These are phyloP conservation scores for Microbotryum silenes-acaulis DNA, from an alignment of 1,284 basidiomycete species.

Conservation along the genomic window DNA sequence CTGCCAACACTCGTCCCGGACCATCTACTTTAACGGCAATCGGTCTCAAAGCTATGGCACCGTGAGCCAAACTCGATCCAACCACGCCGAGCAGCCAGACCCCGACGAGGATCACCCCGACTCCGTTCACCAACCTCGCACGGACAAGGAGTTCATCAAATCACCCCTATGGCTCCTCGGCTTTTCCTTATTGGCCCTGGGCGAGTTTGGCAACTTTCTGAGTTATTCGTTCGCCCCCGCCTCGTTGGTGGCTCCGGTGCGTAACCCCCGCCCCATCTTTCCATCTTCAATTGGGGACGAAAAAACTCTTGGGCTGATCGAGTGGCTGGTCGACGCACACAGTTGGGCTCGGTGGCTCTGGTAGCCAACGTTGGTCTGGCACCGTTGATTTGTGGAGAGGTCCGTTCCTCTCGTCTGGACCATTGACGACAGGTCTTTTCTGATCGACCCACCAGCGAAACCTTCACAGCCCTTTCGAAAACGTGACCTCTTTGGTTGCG, in stretches of 20 bases:
- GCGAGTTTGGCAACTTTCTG: constrained; percentile 85
- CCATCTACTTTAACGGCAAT: too few relatives aligned
- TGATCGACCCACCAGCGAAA: too few relatives aligned
- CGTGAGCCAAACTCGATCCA: too few relatives aligned
- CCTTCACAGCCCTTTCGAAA: constrained; percentile 38
- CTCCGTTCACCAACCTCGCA: background rate
- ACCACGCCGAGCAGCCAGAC: too few relatives aligned
- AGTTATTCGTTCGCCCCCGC: constrained; percentile 85
- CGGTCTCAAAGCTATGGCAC: too few relatives aligned
- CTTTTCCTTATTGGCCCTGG: constrained; percentile 78
- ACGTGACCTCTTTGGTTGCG: constrained; percentile 80
- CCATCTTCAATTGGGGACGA: constrained; percentile 3
- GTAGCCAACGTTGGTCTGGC: constrained; percentile 93
- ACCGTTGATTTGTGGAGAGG: constrained; percentile 61
- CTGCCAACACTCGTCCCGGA: too few relatives aligned
- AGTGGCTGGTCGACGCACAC: background rate
- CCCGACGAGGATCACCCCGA: too few relatives aligned
- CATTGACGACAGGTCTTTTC: too few relatives aligned
- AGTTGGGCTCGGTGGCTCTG: constrained; percentile 61
- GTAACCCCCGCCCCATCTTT: constrained; percentile 16
- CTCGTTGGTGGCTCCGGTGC: constrained; percentile 87
- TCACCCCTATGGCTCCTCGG: constrained; percentile 90
- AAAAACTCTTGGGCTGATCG: background rate
- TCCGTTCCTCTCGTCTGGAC: background rate
- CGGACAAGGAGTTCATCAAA: constrained; percentile 58